Evolutionary conservation across 768 basidiomycete genomes (phyloP), one percentile per base, ranked within the genome.

Genomic region (Leucocoprinus sp.): DNA sequence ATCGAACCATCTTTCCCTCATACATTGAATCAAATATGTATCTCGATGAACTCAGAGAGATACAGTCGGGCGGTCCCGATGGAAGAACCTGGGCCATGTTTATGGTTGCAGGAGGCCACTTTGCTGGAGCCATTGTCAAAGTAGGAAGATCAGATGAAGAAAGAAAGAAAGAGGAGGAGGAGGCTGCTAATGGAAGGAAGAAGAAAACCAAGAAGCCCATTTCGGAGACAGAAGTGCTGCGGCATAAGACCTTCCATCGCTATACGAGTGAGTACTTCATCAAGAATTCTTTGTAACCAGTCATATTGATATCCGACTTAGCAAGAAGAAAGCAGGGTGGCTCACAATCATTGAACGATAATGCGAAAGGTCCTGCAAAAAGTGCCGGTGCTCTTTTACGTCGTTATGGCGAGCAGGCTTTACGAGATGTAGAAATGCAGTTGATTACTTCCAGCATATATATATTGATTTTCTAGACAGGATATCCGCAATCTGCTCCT

Each of bases 251-350:
- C 1, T 98, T 97, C 61, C 96, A 98, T 63, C 82, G 96, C 1
- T 99, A 99, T 61, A 99, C 96, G 0, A 98, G 93, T 96, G 53
- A 54, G 89, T 74, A 2, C 40, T 46, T 7, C 18, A 15, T 27
- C n/a, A 11, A 2, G 11, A 3, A 17, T 36, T 2, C 42, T 18
- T 31, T 17, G 19, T 14, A 11, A 37, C 18, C 29, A 15, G 37
- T 22, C 21, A 22, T 23, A 42, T 37, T 45, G 50, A 52, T 55
- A 42, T 15, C 24, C 9, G 39, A 17, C 48, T n/a, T n/a, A 98
- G 95, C 96, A 24, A 90, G 96, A 52, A 74, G 90, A 53, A 98
- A 98, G 61, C 96, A 99, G 69, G 96, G 96, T 63, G 96, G 96
- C 0, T 85, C 89, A 1, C 96, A 99, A 64, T 81, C 84, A 1